These are phyloP conservation scores for Exophiala sideris DNA, from an alignment of 2,329 filamentous ascomycete species.

Conservation along the genomic window DNA sequence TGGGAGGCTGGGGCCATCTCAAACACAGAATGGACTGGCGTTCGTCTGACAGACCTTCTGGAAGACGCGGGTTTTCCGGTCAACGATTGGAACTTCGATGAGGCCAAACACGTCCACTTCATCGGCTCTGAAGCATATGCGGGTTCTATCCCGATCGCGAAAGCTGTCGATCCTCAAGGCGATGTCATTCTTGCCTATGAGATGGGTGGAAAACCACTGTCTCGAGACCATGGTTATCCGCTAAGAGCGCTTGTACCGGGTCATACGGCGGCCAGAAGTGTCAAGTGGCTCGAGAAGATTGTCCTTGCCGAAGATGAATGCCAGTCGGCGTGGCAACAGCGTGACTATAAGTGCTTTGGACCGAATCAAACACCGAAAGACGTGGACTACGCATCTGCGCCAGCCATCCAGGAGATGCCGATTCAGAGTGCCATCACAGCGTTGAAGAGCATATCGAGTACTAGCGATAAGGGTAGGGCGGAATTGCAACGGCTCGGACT, in stretches of 20 bases:
- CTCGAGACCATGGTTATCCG: slow-evolving; percentile 65
- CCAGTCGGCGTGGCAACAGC: slow-evolving; percentile 61
- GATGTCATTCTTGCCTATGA: slow-evolving; percentile 63
- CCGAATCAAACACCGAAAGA: slow-evolving; percentile 55
- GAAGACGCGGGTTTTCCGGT: slow-evolving; percentile 53
- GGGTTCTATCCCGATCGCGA: slow-evolving; percentile 56
- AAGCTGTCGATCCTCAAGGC: slow-evolving; percentile 57
- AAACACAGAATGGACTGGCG: slow-evolving; percentile 59
- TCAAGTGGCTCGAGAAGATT: slow-evolving; percentile 67
- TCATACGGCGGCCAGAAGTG: slow-evolving; percentile 60
- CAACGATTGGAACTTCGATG: slow-evolving; percentile 33
- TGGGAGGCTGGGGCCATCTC: slow-evolving; percentile 61
- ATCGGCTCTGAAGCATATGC: slow-evolving; percentile 59
- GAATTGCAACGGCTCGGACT: slow-evolving; percentile 22
- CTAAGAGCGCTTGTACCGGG: slow-evolving; percentile 62
- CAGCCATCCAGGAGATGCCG: slow-evolving; percentile 65
- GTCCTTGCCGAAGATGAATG: slow-evolving; percentile 65
- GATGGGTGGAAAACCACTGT: slow-evolving; percentile 64
- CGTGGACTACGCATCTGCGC: slow-evolving; percentile 61
- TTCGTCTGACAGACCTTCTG: slow-evolving; percentile 55
- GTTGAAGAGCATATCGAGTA: slow-evolving; percentile 16
- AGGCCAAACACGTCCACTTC: slow-evolving; percentile 54
- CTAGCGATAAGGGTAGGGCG: slow-evolving; percentile 1
- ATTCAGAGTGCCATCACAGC: slow-evolving; percentile 64
- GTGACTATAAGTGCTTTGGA: slow-evolving; percentile 67